Base-by-base conservation (phyloP, 768 basidiomycete genomes). In the Podaxis sp. region DNA sequence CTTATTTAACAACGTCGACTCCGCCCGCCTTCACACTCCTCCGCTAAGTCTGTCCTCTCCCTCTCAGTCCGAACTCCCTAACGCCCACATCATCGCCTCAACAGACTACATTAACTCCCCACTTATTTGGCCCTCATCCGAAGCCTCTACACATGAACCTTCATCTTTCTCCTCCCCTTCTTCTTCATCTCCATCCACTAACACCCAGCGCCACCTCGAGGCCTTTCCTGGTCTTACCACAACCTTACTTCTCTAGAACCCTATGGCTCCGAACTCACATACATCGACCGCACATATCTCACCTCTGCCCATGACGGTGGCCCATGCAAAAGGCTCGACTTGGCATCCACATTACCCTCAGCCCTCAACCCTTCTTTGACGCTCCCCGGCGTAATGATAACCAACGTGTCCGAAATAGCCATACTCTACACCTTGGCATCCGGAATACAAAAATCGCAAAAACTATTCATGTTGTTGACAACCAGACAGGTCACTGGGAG, bases 371-470 rank as follows among this genome's bases (percentile, higher is more conserved):
- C 75, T 0, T 26, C 58, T 17, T 38, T 20, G 2, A 33, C 58
- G 13, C 49, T 52, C 37, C 36, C 50, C 13, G 48, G 48, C 17
- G 56, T 38, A 2, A 41, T 40, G 15, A 13, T 30, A 33, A 75
- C 76, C 0, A 77, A 78, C 7, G 80, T 95, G 78, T 87, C 89
- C 61, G 89, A 95, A 78, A 85, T 87, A 26, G 86, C 88, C 12
- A 5, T 94, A 24, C 74, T 85, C 26, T 93, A 95, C 64, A 87
- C 98, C 66, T 82, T 99, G 10, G 88, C 87, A 8, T 90, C 90
- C 3, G 95, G 98, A 33, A 95, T 92, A 1, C 85, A 88, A 54
- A 93, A 92, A 66, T 93, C 96, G 3, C 87, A 89, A 71, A 89
- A 90, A 71, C 75, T 98, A 5, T 96, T 98, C 74, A 73, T 74